Conservation (phyloP, 768 basidiomycete genomes). For the Lactarius deliciosus region DNA sequence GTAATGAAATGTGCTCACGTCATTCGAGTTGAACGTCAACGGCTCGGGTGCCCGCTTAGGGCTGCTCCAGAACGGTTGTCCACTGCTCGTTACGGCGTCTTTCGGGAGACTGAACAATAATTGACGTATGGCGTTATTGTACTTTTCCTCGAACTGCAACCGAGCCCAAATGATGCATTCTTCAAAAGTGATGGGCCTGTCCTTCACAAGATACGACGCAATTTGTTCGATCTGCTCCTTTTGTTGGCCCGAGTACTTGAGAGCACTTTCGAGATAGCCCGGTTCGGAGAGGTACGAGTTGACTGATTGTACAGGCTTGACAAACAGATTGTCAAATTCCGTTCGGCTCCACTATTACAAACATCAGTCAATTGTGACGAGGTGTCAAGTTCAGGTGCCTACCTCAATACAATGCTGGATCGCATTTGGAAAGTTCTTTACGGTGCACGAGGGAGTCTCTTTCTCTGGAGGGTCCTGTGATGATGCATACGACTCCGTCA, state of each 20-base stretch:
- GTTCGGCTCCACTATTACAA: conserved; percentile 80
- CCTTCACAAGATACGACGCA: conserved; percentile 81
- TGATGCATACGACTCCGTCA: conserved; percentile 96
- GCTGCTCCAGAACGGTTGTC: conserved; percentile 98
- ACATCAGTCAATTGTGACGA: conserved; percentile 15
- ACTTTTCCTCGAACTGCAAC: conserved; percentile 91
- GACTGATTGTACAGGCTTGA: conserved; percentile 90
- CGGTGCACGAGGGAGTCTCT: conserved; percentile 93
- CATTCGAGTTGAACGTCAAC: conserved; percentile 78
- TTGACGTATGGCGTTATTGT: conserved; percentile 90
- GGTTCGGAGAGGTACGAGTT: conserved; percentile 97
- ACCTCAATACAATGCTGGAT: conserved; percentile 98
- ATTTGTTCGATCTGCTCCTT: conserved; percentile 89
- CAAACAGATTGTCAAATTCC: conserved; percentile 90
- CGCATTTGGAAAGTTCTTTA: conserved; percentile 98
- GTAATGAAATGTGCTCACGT: conserved; percentile 55
- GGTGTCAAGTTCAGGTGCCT: conserved; percentile 29
- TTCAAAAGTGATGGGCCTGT: conserved; percentile 93
- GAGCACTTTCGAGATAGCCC: conserved; percentile 86
- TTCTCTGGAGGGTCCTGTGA: conserved; percentile 99
- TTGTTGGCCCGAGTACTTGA: conserved; percentile 91
- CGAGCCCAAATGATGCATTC: conserved; percentile 98
- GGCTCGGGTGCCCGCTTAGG: conserved; percentile 97
- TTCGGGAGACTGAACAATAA: conserved; percentile 92
- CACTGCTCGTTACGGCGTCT: conserved; percentile 86